Percentiles rank a stretch among this genome's conserved stretches.
phyloP scores from a whole-genome alignment of 1,139 yeast genomes.

The Meyerozyma carpophila region DNA sequence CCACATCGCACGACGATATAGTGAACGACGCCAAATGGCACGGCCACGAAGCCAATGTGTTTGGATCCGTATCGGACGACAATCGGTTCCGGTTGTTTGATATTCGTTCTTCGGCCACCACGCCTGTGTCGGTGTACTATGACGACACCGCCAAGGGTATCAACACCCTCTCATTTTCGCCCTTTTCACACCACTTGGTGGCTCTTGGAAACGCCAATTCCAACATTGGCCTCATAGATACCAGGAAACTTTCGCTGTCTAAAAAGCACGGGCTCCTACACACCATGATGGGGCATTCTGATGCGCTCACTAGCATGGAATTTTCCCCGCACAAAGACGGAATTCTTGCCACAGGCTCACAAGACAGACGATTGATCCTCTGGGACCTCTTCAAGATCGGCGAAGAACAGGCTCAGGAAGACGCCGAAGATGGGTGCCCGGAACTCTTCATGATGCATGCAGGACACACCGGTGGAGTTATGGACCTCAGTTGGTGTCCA shows the following conservation, averaged over 20 bases:
- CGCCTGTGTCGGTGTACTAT: slow-evolving; percentile 24
- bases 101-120: slow-evolving; percentile 19
- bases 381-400: slow-evolving; percentile 76
- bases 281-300: slow-evolving; percentile 75
- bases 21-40: slow-evolving; percentile 79
- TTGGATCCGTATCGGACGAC: slow-evolving; percentile 75
- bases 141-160: slow-evolving; percentile 39
- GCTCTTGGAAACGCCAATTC: slow-evolving; percentile 70
- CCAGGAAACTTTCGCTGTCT: slow-evolving; percentile 39
- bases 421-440: slow-evolving; percentile 76
- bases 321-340: slow-evolving; percentile 72
- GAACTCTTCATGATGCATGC: slow-evolving; percentile 84
- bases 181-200: slow-evolving; percentile 51
- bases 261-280: slow-evolving; percentile 39
- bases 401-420: slow-evolving; percentile 76
- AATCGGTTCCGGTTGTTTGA: slow-evolving; percentile 40
- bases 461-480: slow-evolving; percentile 73
- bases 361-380: slow-evolving; percentile 63
- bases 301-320: slow-evolving; percentile 60
- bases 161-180: slow-evolving; percentile 62
- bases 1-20: slow-evolving; percentile 44
- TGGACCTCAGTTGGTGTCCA: slow-evolving; percentile 68
- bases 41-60: slow-evolving; percentile 38
- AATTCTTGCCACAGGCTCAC: slow-evolving; percentile 66
- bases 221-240: slow-evolving; percentile 58